These are phyloP conservation scores for button mushroom (Agaricus bisporus) DNA, from an alignment of 768 basidiomycete genomes.

Conservation along the genomic window DNA sequence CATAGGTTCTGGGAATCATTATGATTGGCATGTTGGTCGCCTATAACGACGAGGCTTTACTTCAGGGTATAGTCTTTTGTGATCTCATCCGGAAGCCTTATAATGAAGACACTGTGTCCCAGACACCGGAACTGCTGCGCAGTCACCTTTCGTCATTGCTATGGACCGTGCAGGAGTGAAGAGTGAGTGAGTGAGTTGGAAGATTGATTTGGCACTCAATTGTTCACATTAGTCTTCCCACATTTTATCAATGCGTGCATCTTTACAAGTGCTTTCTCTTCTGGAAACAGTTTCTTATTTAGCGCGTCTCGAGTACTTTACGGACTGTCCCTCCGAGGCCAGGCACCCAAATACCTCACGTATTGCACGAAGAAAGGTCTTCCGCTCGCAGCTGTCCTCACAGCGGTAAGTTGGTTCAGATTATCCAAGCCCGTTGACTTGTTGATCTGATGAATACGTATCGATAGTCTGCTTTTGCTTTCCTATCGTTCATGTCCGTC, in stretches of 20 bases:
- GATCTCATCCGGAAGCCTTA: background rate
- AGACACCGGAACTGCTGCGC: constrained; percentile 56
- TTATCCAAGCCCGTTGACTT: background rate
- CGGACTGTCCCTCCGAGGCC: constrained; percentile 46
- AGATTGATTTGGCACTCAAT: constrained; percentile 11
- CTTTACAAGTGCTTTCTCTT: constrained; percentile 68
- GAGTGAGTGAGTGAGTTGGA: constrained; percentile 24
- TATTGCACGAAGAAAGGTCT: constrained; percentile 44
- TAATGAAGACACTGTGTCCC: background rate
- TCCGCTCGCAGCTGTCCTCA: constrained; percentile 34
- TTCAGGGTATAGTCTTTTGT: constrained; percentile 24
- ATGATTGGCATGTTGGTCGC: constrained; percentile 79
- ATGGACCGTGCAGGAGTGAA: constrained; percentile 67
- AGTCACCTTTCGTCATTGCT: constrained; percentile 84
- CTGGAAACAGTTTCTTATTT: constrained; percentile 63
- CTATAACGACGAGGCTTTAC: constrained; percentile 50
- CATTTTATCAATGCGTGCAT: constrained; percentile 70
- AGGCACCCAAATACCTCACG: constrained; percentile 37
- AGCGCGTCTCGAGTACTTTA: constrained; percentile 46
- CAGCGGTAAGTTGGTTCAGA: constrained; percentile 22
- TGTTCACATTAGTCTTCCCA: constrained; percentile 38
- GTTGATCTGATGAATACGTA: background rate
- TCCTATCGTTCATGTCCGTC: constrained; percentile 63
- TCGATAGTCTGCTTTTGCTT: constrained; percentile 31
- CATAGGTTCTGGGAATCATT: constrained; percentile 59